A percentile compares a stretch with the other conserved stretches of the same genome.
Conservation (phyloP, 306 rosid species). For the Cucurbita maxima region DNA sequence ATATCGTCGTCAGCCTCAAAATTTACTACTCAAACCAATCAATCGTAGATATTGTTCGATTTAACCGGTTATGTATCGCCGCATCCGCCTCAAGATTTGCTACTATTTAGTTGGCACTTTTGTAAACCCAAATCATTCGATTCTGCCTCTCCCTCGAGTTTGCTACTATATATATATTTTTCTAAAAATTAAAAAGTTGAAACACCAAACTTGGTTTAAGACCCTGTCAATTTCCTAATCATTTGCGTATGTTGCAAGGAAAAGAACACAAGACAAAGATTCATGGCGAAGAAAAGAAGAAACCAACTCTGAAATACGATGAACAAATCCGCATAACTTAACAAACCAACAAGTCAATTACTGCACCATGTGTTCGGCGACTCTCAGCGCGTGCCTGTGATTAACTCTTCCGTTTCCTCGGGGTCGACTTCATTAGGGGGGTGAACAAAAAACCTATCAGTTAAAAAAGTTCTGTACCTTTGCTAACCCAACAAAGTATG, state of each 20-base stretch:
- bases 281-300: neutral
- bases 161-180: too few relatives aligned
- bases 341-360: neutral
- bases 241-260: neutral
- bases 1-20: neutral
- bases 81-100: too few relatives aligned
- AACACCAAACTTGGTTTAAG: too few relatives aligned
- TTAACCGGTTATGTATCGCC: too few relatives aligned
- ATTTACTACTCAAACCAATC: neutral
- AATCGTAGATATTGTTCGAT: too few relatives aligned
- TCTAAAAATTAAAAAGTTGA: too few relatives aligned
- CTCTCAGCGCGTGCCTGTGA: neutral
- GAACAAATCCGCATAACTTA: neutral
- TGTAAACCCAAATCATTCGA: too few relatives aligned
- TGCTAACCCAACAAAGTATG: neutral
- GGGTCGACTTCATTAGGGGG: constrained; percentile 1
- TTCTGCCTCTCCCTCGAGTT: too few relatives aligned
- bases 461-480: neutral
- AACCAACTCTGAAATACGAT: neutral
- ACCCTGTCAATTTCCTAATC: neutral
- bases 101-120: too few relatives aligned
- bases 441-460: neutral
- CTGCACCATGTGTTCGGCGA: neutral
- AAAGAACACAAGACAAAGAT: neutral
- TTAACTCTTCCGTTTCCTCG: neutral